Percentiles rank a stretch among this genome's conserved stretches.
Evolutionary conservation across 306 rosid species (phyloP).

Genomic region (Oxytropis ochrocephala): DNA sequence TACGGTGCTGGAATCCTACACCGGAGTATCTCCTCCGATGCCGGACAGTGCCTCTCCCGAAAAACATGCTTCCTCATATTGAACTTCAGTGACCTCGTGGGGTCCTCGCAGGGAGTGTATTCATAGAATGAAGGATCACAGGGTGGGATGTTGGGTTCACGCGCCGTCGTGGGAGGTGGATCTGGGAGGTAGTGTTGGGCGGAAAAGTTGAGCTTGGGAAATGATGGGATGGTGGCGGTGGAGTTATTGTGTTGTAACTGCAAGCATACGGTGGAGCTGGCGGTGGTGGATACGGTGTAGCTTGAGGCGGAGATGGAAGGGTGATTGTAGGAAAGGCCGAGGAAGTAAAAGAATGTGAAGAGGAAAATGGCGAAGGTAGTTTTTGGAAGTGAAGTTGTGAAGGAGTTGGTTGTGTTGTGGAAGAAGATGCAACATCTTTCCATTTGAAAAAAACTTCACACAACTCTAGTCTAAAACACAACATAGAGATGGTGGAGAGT

Average conservation of each 20-base stretch:
- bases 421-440: no score
- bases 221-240: not conserved
- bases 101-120: slow-evolving; percentile 89
- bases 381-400: slow-evolving; percentile 11
- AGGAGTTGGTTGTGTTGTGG: not conserved
- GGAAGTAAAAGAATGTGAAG: slow-evolving; percentile 57
- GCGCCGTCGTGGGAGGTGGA: slow-evolving; percentile 32
- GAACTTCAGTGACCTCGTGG: slow-evolving; percentile 47
- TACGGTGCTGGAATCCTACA: slow-evolving; percentile 72
- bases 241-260: not conserved
- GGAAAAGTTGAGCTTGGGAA: slow-evolving; percentile 41
- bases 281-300: not conserved
- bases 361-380: slow-evolving; percentile 27
- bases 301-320: not conserved
- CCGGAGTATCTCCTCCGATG: slow-evolving; percentile 30
- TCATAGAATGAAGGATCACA: slow-evolving; percentile 47
- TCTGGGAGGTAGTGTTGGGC: slow-evolving; percentile 45
- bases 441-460: no score
- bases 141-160: slow-evolving; percentile 29
- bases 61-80: slow-evolving; percentile 33
- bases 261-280: not conserved
- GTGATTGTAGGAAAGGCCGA: slow-evolving; percentile 54
- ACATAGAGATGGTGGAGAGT: no score
- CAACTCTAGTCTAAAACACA: no score
- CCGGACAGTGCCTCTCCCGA: slow-evolving; percentile 84